Conservation (phyloP, 179 eudicot genomes). For the Spergularia azorica region DNA sequence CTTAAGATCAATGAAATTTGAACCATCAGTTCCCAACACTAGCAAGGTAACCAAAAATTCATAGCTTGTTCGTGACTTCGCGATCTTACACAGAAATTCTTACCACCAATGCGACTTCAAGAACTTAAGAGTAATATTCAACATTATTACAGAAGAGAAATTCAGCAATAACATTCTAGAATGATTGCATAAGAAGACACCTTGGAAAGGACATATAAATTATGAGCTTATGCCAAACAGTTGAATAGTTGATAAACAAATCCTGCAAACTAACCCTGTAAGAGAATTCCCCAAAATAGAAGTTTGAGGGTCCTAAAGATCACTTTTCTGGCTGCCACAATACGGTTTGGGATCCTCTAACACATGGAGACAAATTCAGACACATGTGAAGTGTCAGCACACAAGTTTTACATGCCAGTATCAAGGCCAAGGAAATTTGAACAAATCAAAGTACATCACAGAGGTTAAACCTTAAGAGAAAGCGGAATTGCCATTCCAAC, state of each 20-base stretch:
- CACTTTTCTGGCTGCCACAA: constrained; percentile 57
- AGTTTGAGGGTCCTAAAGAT: constrained; percentile 74
- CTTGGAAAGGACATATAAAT: not conserved
- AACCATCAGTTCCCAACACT: constrained; percentile 12
- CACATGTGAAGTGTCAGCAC: not conserved
- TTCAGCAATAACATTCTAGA: not conserved
- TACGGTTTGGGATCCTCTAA: constrained; percentile 55
- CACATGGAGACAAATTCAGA: not conserved
- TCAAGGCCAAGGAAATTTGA: constrained; percentile 2
- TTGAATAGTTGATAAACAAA: not conserved
- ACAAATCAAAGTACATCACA: not conserved
- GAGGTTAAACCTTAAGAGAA: constrained; percentile 65
- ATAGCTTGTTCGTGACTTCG: not conserved
- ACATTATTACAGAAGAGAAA: not conserved
- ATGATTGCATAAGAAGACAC: not conserved
- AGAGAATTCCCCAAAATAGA: constrained; percentile 79
- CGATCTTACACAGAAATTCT: no score
- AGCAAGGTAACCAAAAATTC: not conserved
- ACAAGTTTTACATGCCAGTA: not conserved
- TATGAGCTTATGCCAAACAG: not conserved
- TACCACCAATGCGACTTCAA: no score
- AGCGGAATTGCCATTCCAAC: constrained; percentile 93
- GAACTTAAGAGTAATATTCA: no score
- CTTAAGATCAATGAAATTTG: constrained; percentile 37
- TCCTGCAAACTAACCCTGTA: constrained; percentile 59